Conservation (phyloP, 345 rosid species). For the Boechera retrofracta region DNA sequence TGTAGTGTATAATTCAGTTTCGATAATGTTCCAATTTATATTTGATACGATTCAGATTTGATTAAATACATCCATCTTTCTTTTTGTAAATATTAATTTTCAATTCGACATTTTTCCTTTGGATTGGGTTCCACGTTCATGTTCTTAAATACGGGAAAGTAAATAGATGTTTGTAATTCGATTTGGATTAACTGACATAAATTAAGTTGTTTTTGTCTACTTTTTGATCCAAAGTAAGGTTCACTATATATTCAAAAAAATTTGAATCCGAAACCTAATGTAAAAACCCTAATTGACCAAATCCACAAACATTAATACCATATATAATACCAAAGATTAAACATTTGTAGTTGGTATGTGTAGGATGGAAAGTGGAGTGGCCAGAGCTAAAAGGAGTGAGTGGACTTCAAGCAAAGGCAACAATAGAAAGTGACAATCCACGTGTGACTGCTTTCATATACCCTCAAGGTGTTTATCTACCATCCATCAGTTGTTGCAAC, state of each 20-base stretch:
- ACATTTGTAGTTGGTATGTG: neutral
- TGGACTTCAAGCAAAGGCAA: slow-evolving; percentile 30
- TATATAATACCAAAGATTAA: neutral
- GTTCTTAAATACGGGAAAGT: too few species aligned
- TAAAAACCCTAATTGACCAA: neutral
- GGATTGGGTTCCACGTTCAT: too few species aligned
- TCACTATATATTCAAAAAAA: neutral
- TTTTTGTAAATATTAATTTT: too few species aligned
- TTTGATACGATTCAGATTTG: too few species aligned
- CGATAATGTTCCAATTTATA: neutral
- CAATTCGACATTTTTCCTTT: too few species aligned
- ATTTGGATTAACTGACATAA: neutral
- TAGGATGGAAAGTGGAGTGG: slow-evolving; percentile 44
- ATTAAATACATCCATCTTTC: too few species aligned
- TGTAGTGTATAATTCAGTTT: neutral
- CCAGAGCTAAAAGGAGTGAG: slow-evolving; percentile 40
- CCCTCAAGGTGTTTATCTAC: slow-evolving; percentile 10
- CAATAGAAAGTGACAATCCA: slow-evolving; percentile 35
- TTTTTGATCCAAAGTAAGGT: neutral
- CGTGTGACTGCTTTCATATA: slow-evolving; percentile 25
- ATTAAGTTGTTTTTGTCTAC: neutral
- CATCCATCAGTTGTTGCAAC: slow-evolving; percentile 35
- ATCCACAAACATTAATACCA: neutral
- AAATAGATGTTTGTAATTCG: too few species aligned
- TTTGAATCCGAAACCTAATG: neutral